Conservation (phyloP, 148 eudicot species). For the Nepenthes mirabilis region DNA sequence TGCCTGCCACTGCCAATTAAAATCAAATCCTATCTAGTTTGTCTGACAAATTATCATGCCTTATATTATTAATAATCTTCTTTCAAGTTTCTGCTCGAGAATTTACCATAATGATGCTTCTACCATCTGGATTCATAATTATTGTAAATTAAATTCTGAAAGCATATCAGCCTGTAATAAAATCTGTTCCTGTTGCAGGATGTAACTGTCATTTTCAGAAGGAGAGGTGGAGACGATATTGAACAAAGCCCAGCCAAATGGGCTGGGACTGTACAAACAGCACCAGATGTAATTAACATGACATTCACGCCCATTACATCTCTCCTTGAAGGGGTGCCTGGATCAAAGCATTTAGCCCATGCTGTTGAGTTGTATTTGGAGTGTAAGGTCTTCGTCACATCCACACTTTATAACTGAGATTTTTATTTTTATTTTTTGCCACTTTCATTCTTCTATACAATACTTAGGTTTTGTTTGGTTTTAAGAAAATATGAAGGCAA, state of each 20-base stretch:
- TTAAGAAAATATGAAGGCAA: too few relatives aligned
- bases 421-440: constrained; percentile 4
- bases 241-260: constrained; percentile 87
- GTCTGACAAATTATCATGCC: too few relatives aligned
- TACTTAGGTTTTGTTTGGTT: too few relatives aligned
- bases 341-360: constrained; percentile 65
- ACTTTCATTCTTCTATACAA: neutral
- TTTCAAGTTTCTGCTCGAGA: too few relatives aligned
- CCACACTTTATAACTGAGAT: constrained; percentile 7
- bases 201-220: constrained; percentile 86
- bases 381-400: constrained; percentile 54
- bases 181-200: constrained; percentile 43
- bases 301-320: constrained; percentile 80
- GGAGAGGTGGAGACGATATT: constrained; percentile 98
- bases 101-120: neutral
- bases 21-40: too few relatives aligned
- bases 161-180: constrained; percentile 1
- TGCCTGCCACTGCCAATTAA: too few relatives aligned
- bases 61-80: too few relatives aligned
- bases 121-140: neutral
- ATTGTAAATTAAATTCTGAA: neutral
- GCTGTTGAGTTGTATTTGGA: constrained; percentile 92
- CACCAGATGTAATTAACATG: constrained; percentile 94
- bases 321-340: constrained; percentile 76
- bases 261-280: constrained; percentile 61